Evolutionary conservation across 1,284 basidiomycete genomes (phyloP).

Genomic region (Papiliotrema flavescens): DNA sequence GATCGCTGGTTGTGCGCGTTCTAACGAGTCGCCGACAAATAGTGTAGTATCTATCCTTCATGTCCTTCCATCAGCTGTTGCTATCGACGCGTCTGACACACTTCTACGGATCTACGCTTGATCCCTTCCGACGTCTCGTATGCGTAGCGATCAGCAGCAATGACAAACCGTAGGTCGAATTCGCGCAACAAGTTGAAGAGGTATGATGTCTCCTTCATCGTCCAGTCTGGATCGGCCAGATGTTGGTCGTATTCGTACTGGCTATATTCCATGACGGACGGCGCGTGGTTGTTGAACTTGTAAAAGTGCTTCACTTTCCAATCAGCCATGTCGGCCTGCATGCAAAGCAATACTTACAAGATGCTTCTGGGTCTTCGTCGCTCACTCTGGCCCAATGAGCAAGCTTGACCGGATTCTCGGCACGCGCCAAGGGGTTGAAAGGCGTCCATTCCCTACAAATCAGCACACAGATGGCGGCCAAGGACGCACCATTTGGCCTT

Average conservation of each 20-base stretch:
- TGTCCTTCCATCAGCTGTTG: slow-evolving; percentile 58
- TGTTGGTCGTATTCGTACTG: slow-evolving; percentile 84
- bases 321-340: slow-evolving; percentile 29
- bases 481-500: slow-evolving; percentile 57
- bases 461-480: background rate
- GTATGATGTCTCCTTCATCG: slow-evolving; percentile 91
- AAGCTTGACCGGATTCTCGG: slow-evolving; percentile 16
- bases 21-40: slow-evolving; percentile 85
- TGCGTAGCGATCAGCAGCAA: slow-evolving; percentile 87
- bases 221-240: slow-evolving; percentile 80
- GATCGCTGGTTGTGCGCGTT: slow-evolving; percentile 73
- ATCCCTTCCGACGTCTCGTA: slow-evolving; percentile 43
- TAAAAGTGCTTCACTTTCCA: slow-evolving; percentile 41
- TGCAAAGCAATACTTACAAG: slow-evolving; percentile 10
- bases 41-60: slow-evolving; percentile 92
- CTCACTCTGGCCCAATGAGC: slow-evolving; percentile 42
- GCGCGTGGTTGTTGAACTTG: slow-evolving; percentile 40
- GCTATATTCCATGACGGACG: slow-evolving; percentile 73
- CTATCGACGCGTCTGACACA: slow-evolving; percentile 34
- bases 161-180: slow-evolving; percentile 86
- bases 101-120: slow-evolving; percentile 63
- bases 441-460: slow-evolving; percentile 64
- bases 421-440: slow-evolving; percentile 54
- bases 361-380: slow-evolving; percentile 29
- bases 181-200: slow-evolving; percentile 75